Conservation (phyloP, 108 stramenopile species). For the Chaetoceros tenuissimus region DNA sequence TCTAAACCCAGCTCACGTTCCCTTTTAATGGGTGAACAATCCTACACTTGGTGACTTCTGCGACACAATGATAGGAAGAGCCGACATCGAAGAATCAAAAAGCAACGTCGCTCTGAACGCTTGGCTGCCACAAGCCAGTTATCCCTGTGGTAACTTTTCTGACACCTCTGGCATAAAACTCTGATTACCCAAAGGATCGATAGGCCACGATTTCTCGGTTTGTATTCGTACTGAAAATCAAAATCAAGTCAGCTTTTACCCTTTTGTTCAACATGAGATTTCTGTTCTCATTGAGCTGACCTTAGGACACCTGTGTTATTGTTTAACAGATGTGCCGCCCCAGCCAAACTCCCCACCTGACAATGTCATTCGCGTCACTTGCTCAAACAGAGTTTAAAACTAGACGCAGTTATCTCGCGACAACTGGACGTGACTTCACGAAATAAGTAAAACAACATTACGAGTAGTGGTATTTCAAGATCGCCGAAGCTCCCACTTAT, state of each 20-base stretch:
- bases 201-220: slow-evolving; percentile 95
- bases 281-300: slow-evolving; percentile 95
- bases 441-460: slow-evolving; percentile 96
- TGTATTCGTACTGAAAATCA: slow-evolving; percentile 94
- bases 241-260: slow-evolving; percentile 94
- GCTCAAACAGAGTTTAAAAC: slow-evolving; percentile 42
- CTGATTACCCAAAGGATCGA: slow-evolving; percentile 92
- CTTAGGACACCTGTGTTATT: slow-evolving; percentile 91
- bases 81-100: slow-evolving; percentile 93
- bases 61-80: slow-evolving; percentile 95
- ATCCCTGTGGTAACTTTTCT: slow-evolving; percentile 99
- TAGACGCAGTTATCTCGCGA: slow-evolving; percentile 76
- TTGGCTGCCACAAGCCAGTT: slow-evolving; percentile 92
- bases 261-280: slow-evolving; percentile 90
- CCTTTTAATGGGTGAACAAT: slow-evolving; percentile 96
- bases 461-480: slow-evolving; percentile 95
- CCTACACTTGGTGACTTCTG: slow-evolving; percentile 94
- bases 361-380: slow-evolving; percentile 87
- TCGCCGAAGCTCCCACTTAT: slow-evolving; percentile 91
- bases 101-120: slow-evolving; percentile 82
- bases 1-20: slow-evolving; percentile 97
- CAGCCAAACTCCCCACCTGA: slow-evolving; percentile 93
- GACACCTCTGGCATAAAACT: slow-evolving; percentile 95
- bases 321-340: slow-evolving; percentile 94
- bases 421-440: slow-evolving; percentile 78